These are phyloP conservation scores for Leishmania guyanensis DNA, from an alignment of 208 protist genomes.

Conservation along the genomic window DNA sequence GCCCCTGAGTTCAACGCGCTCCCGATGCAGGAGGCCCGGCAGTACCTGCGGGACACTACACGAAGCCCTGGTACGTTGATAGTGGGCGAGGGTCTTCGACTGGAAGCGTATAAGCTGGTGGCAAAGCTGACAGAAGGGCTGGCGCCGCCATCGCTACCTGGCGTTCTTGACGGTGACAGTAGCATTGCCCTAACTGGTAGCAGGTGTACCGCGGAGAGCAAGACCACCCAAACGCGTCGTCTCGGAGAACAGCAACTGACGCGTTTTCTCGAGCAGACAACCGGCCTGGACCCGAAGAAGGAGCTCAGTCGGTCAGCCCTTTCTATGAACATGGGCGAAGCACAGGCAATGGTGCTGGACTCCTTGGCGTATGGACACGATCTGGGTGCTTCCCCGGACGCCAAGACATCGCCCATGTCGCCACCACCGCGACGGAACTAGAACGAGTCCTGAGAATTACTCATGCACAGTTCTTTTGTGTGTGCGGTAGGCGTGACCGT, in stretches of 20 bases:
- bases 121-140: constrained; percentile 53
- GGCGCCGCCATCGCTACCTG: constrained; percentile 33
- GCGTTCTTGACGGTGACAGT: constrained; percentile 35
- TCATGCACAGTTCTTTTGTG: not conserved
- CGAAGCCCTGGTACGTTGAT: constrained; percentile 57
- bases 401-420: constrained; percentile 11
- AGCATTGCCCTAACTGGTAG: constrained; percentile 7
- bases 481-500: not conserved
- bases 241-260: constrained; percentile 41
- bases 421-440: constrained; percentile 18
- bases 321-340: constrained; percentile 47
- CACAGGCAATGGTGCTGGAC: constrained; percentile 52
- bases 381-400: constrained; percentile 28
- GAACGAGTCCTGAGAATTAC: not conserved
- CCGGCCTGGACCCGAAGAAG: constrained; percentile 43
- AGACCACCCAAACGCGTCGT: constrained; percentile 21
- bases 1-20: constrained; percentile 82
- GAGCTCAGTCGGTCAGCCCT: constrained; percentile 28
- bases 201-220: constrained; percentile 15
- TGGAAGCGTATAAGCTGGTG: constrained; percentile 59
- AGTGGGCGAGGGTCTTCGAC: constrained; percentile 62
- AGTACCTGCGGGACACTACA: constrained; percentile 74
- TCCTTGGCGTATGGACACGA: constrained; percentile 26
- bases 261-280: constrained; percentile 67
- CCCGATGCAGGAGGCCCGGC: constrained; percentile 61